Base-by-base conservation (phyloP, 2,329 filamentous ascomycete species). In the Hypoxylon sp. region DNA sequence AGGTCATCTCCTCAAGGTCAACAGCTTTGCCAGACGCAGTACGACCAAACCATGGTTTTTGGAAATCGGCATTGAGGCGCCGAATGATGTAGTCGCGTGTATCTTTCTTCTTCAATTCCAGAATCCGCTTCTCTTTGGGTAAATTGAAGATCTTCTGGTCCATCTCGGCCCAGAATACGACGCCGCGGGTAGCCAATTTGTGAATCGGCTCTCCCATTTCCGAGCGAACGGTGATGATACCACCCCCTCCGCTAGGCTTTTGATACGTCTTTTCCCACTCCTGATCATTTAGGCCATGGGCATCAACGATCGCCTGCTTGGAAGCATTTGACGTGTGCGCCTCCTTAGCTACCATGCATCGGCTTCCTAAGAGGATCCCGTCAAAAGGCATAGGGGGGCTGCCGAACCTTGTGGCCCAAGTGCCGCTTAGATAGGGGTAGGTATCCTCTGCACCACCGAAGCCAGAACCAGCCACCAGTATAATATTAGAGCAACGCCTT, bases 1-100 rank as follows among this genome's bases (percentile, higher is more conserved):
- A 78, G 1, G 75, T 78, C 75, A 78, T 78, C 31, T 78, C 73
- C 41, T 73, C 71, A 8, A 78, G 64, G 36, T 78, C 75, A 7
- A 75, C 73, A 8, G 69, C 69, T 44, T 74, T 67, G 25, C 73
- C 74, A 5, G 67, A 66, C 41, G 68, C 65, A 61, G 74, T 76
- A 30, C 64, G 66, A 12, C 74, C 75, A 42, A 78, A 78, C 75
- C 75, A 78, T 8, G 74, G 71, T 51, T 77, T 77, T 40, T 76
- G 73, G 64, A 74, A 78, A 56, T 78, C 75, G 34, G 71, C 71
- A 60, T 78, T 78, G 12, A 78, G 66, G 53, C 70, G 71, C 40
- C 68, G 66, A 57, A 78, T 75, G 59, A 78, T 75, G 63, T 75
- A 70, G 8, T 73, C 69, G 30, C 53, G 57, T 7, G 47, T 58